These are phyloP conservation scores for Cornus kousa DNA, from an alignment of 148 eudicot species.

Conservation along the genomic window DNA sequence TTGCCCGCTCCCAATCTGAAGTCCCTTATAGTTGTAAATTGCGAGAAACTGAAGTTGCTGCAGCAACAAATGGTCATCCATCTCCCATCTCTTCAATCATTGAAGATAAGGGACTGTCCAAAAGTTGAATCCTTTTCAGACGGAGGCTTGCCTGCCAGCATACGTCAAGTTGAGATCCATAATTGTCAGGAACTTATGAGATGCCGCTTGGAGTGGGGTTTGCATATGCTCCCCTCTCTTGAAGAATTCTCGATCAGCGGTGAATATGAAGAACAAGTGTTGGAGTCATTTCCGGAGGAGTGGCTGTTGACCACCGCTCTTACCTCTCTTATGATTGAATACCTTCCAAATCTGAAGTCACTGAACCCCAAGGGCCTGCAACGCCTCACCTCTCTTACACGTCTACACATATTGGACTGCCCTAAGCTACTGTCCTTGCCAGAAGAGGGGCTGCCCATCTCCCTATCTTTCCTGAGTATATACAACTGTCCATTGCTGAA, in stretches of 20 bases:
- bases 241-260: not conserved
- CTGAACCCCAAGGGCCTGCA: too few species aligned
- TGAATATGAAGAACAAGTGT: not conserved
- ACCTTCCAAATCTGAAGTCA: too few species aligned
- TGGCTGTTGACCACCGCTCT: not conserved
- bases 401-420: too few species aligned
- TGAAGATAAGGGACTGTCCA: not conserved
- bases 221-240: not conserved
- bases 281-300: constrained; percentile 2
- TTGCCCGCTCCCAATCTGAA: too few species aligned
- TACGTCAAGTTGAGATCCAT: not conserved
- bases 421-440: too few species aligned
- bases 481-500: too few species aligned
- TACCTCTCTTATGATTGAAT: too few species aligned
- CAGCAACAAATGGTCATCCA: not conserved
- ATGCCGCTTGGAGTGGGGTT: not conserved
- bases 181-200: not conserved
- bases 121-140: constrained; percentile 1
- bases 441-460: too few species aligned
- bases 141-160: not conserved
- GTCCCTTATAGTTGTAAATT: not conserved
- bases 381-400: too few species aligned
- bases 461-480: too few species aligned
- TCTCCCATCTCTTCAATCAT: not conserved
- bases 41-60: not conserved